Evolutionary conservation across 305 asterid species (phyloP).

Genomic region (Ajuga reptans): DNA sequence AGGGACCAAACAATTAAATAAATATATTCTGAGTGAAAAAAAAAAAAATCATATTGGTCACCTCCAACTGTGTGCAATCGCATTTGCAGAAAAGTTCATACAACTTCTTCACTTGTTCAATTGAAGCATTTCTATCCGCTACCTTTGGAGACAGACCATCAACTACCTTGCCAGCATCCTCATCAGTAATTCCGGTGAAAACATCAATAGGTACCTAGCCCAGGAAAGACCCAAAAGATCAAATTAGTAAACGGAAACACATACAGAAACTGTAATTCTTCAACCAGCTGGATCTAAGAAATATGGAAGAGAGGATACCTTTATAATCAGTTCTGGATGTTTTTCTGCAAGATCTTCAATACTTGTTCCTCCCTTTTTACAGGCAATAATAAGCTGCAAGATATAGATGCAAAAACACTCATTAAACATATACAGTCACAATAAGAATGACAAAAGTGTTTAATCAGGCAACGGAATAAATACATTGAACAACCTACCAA

Average conservation of each 20-base stretch:
- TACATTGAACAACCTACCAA: background rate
- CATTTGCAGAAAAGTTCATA: slow-evolving; percentile 81
- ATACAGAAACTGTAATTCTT: background rate
- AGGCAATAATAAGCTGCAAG: slow-evolving; percentile 87
- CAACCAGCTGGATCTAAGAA: slow-evolving; percentile 12
- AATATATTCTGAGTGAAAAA: background rate
- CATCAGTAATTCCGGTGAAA: slow-evolving; percentile 83
- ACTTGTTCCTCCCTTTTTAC: slow-evolving; percentile 95
- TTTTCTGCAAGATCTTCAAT: slow-evolving; percentile 96
- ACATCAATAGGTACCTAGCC: slow-evolving; percentile 79
- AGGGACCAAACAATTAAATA: background rate
- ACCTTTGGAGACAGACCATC: slow-evolving; percentile 82
- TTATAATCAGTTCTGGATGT: slow-evolving; percentile 83
- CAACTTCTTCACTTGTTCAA: slow-evolving; percentile 95
- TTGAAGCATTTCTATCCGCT: slow-evolving; percentile 70
- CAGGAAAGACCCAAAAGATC: slow-evolving; percentile 4
- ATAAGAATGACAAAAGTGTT: background rate
- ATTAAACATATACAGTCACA: background rate
- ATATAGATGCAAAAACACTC: background rate
- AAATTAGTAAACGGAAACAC: slow-evolving; percentile 10
- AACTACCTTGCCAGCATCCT: slow-evolving; percentile 93
- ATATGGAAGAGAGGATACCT: slow-evolving; percentile 37
- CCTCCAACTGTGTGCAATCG: slow-evolving; percentile 91
- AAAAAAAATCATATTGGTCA: slow-evolving; percentile 25
- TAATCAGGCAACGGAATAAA: background rate